Conservation (phyloP, 441 rosid genomes). For the Populus trichocarpa region DNA sequence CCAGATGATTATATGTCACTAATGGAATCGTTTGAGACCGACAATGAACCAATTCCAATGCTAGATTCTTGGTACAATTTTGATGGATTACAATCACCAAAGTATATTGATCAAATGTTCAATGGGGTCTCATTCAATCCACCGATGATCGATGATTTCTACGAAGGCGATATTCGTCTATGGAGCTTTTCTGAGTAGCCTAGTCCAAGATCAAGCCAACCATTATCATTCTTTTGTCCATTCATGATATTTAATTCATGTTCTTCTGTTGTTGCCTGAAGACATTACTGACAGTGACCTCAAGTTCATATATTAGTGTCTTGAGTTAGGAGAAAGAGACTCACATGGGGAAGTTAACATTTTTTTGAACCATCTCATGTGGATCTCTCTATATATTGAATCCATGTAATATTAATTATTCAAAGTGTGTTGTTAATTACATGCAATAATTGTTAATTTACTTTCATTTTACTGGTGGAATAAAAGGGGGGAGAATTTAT, state of each 20-base stretch:
- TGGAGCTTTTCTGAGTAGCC: conserved; percentile 61
- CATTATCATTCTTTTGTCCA: conserved; percentile 15
- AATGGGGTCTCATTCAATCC: conserved; percentile 32
- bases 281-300: conserved; percentile 39
- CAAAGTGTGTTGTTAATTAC: conserved; percentile 13
- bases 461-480: background rate
- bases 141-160: conserved; percentile 41
- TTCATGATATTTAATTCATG: conserved; percentile 13
- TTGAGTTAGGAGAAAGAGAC: conserved; percentile 19
- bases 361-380: conserved; percentile 41
- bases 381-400: conserved; percentile 24
- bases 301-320: conserved; percentile 16
- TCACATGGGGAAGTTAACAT: conserved; percentile 41
- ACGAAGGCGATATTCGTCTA: conserved; percentile 58
- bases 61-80: conserved; percentile 42
- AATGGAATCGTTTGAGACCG: conserved; percentile 30
- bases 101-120: conserved; percentile 47
- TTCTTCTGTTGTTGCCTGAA: conserved; percentile 25
- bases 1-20: conserved; percentile 51
- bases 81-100: conserved; percentile 39
- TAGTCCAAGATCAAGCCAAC: background rate
- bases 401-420: conserved; percentile 19
- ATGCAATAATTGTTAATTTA: conserved; percentile 2
- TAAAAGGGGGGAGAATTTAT: background rate
- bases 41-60: conserved; percentile 28